Base-by-base conservation (phyloP, 2,329 filamentous ascomycete species). In the Fusarium pilosicola region DNA sequence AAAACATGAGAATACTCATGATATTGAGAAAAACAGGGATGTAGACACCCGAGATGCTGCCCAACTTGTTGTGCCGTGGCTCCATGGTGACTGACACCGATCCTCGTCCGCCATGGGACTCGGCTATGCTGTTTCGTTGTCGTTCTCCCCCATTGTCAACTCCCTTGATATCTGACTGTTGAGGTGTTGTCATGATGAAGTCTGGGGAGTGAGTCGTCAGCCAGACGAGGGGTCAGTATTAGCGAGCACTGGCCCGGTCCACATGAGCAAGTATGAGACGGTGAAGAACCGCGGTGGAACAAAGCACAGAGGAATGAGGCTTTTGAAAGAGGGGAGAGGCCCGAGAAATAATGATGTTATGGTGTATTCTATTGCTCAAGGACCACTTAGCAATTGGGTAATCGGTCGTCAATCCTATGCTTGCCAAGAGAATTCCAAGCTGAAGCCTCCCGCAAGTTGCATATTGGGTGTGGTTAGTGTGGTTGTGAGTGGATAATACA, bases 1-100 rank as follows among this genome's bases (percentile, higher is more conserved):
- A 86, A 83, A 97, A 97, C 94, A 97, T 97, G 70, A 97, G 88
- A 82, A 97, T 97, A 77, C 93, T 96, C 74, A 97, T 84, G 46
- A 97, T 94, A 81, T 96, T 97, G 74, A 97, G 86, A 70, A 92
- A 95, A n/a, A 94, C 94, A 3, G 94, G 94, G 22, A 97, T 93
- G 80, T 95, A 97, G 54, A 97, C 93, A 13, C 93, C 93, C 8
- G 91, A 93, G 74, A 94, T 90, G 14, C 90, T 91, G 42, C 93
- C 93, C 65, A 97, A 86, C 83, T 96, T 96, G 75, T 88, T 79
- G 76, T 83, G 85, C 65, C 71, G 80, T 38, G 75, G 76, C 34
- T 85, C 84, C 66, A 75, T 70, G 44, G 82, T 81, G 72, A 73
- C 63, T 44, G 75, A 71, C 24, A 73, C 26, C 45, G 75, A 72